A percentile compares a stretch with the other conserved stretches of the same genome.
Evolutionary conservation across 257 asterid species (phyloP).

Genomic region (Przewalskia tangutica): DNA sequence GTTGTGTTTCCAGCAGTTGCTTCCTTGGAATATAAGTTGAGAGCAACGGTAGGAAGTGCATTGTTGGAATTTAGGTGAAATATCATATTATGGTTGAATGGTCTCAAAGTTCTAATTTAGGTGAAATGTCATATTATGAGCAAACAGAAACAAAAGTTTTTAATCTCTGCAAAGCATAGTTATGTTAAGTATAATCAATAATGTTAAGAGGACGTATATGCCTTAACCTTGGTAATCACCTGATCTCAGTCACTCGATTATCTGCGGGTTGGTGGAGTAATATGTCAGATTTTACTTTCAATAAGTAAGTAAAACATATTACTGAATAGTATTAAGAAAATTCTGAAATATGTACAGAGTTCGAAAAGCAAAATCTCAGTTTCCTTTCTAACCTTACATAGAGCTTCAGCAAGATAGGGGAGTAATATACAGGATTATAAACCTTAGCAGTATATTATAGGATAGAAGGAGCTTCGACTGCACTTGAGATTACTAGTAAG

Average conservation of each 20-base stretch:
- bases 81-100: neutral
- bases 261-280: neutral
- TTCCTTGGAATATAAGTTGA: constrained; percentile 64
- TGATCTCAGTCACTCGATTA: neutral
- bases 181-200: neutral
- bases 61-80: neutral
- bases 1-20: constrained; percentile 52
- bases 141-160: neutral
- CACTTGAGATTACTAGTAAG: neutral
- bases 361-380: neutral
- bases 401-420: neutral
- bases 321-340: neutral
- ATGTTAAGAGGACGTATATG: neutral
- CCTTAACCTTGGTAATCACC: neutral
- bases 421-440: neutral
- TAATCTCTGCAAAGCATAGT: neutral
- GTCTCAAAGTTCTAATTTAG: neutral
- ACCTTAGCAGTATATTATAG: neutral
- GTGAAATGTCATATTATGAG: neutral
- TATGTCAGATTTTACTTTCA: neutral
- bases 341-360: neutral
- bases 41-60: constrained; percentile 60
- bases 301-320: neutral
- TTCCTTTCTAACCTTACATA: neutral
- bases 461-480: neutral